A percentile compares a stretch with the other conserved stretches of the same genome.
Evolutionary conservation across 1,139 yeast species (phyloP).

Genomic region (Scheffersomyces titani): DNA sequence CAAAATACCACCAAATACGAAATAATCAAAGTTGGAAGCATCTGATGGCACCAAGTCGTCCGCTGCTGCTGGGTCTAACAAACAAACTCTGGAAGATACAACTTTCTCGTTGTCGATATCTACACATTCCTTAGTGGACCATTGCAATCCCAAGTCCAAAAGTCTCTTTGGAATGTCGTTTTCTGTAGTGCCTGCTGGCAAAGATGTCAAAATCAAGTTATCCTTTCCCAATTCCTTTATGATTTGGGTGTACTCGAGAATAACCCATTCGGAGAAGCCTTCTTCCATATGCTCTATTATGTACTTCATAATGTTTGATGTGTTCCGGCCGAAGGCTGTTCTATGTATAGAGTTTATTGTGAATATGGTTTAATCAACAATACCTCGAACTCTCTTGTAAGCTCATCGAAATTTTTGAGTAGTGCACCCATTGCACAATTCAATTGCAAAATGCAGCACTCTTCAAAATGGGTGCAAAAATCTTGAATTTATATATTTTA

Average conservation of each 20-base stretch:
- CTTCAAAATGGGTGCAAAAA: not conserved
- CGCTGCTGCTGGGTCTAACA: slow-evolving; percentile 86
- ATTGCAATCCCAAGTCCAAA: slow-evolving; percentile 65
- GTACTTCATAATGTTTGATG: slow-evolving; percentile 63
- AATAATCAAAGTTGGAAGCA: slow-evolving; percentile 67
- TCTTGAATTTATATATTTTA: too few species aligned
- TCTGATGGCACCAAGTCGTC: slow-evolving; percentile 75
- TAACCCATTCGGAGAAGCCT: slow-evolving; percentile 96
- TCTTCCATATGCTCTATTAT: slow-evolving; percentile 97
- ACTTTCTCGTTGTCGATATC: slow-evolving; percentile 43
- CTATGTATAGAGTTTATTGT: not conserved
- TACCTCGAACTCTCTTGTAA: not conserved
- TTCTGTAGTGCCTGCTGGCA: slow-evolving; percentile 63
- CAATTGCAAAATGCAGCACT: not conserved
- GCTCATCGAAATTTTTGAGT: not conserved
- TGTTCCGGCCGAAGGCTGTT: not conserved
- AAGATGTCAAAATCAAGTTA: slow-evolving; percentile 75
- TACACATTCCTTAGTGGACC: slow-evolving; percentile 78
- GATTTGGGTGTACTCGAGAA: slow-evolving; percentile 81
- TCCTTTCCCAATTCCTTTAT: slow-evolving; percentile 78
- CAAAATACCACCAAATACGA: slow-evolving; percentile 92
- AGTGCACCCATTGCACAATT: not conserved
- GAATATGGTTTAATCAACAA: not conserved
- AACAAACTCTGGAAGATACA: slow-evolving; percentile 62
- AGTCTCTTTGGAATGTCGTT: slow-evolving; percentile 67